Conservation (phyloP, 2,329 filamentous ascomycete species). For the Penicillium sp. region DNA sequence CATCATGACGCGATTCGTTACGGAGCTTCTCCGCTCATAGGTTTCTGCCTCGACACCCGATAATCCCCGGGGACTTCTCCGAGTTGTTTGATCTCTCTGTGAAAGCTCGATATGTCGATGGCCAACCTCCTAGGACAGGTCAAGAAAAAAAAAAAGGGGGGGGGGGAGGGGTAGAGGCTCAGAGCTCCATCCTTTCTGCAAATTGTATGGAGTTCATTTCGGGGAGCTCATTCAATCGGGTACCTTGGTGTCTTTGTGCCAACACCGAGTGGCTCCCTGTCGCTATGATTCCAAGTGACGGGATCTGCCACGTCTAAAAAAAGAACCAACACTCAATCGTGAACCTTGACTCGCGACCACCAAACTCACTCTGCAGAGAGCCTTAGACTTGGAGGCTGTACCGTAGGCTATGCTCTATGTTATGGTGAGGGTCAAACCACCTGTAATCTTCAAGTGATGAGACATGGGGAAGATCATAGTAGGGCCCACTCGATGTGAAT, state of each 20-base stretch:
- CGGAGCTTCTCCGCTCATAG: not conserved
- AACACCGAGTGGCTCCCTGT: not conserved
- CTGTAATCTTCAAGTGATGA: not conserved
- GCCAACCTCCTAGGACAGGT: not conserved
- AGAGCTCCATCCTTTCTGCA: not conserved
- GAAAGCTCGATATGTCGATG: not conserved
- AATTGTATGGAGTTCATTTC: not conserved
- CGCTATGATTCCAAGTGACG: not conserved
- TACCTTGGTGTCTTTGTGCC: not conserved
- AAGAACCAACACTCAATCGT: conserved; percentile 19
- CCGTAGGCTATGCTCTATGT: not conserved
- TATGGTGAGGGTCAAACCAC: conserved; percentile 2
- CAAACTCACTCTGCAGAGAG: conserved; percentile 4
- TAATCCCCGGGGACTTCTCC: not conserved
- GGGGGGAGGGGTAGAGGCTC: no score
- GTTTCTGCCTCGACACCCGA: not conserved
- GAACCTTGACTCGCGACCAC: conserved; percentile 9
- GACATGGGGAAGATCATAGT: not conserved
- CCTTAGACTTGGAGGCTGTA: not conserved
- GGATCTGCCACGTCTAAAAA: conserved; percentile 17
- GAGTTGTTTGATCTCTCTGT: not conserved
- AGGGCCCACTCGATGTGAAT: not conserved
- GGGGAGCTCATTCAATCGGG: not conserved
- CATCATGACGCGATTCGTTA: not conserved
- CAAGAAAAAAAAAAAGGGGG: no score